These are phyloP conservation scores for Avena sativa DNA, from an alignment of 176 grass and related monocot species.

Conservation along the genomic window DNA sequence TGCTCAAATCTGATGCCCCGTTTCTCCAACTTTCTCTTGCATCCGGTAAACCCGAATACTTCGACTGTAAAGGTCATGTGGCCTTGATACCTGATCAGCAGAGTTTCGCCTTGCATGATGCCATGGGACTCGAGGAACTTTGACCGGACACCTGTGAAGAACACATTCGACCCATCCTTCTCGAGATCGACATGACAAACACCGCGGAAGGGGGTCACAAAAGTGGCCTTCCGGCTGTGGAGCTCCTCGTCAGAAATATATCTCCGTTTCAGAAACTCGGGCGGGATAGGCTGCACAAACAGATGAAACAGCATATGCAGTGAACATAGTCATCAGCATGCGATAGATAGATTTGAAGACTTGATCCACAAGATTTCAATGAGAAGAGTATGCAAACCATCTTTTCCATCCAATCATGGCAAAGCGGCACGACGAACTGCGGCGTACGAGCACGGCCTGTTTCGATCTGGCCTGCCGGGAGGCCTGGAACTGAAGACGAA, in stretches of 20 bases:
- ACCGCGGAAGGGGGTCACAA: slow-evolving; percentile 3
- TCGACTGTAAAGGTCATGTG: slow-evolving; percentile 38
- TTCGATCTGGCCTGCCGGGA: neutral
- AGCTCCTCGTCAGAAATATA: neutral
- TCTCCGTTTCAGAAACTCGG: slow-evolving; percentile 26
- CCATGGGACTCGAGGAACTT: slow-evolving; percentile 24
- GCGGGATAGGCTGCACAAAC: slow-evolving; percentile 20
- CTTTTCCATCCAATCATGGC: neutral
- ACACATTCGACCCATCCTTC: slow-evolving; percentile 19
- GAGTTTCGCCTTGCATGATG: neutral
- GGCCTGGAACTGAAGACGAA: neutral
- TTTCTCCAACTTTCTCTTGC: neutral
- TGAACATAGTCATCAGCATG: neutral
- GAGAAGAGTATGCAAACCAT: slow-evolving; percentile 9
- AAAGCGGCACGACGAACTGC: neutral
- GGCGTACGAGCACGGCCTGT: neutral
- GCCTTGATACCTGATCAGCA: slow-evolving; percentile 42
- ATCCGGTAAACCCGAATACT: slow-evolving; percentile 21
- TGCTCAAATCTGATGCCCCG: neutral
- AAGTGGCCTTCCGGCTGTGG: neutral
- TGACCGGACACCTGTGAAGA: slow-evolving; percentile 18
- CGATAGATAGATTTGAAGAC: neutral
- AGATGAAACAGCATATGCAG: neutral
- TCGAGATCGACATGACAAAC: slow-evolving; percentile 15
- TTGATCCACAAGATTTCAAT: neutral